Evolutionary conservation across 805 yeast genomes (phyloP).

Genomic region (Spathaspora gorwiae): DNA sequence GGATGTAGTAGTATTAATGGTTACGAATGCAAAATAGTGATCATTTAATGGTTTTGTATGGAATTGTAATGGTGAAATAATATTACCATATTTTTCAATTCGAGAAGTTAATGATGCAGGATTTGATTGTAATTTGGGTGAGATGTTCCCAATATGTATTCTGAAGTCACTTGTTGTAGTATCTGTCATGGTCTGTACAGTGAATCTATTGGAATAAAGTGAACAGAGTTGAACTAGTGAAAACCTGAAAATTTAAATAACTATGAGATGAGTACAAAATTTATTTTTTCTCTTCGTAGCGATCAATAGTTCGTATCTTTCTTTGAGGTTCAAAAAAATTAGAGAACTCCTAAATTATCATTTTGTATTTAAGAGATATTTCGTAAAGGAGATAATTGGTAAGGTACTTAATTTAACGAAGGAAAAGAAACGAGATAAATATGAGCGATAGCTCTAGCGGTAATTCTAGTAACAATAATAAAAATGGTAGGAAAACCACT

Average conservation of each 20-base stretch:
- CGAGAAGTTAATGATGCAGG: conserved; percentile 48
- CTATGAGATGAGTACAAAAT: no score
- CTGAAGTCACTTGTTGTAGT: conserved; percentile 12
- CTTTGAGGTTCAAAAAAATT: no score
- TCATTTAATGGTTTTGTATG: conserved; percentile 53
- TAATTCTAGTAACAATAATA: no score
- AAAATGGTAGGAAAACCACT: neutral
- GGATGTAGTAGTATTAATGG: conserved; percentile 47
- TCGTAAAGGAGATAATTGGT: no score
- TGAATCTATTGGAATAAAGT: no score
- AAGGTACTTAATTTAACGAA: no score
- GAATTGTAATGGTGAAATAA: conserved; percentile 44
- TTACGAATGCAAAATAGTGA: conserved; percentile 61
- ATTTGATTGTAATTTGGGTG: conserved; percentile 45
- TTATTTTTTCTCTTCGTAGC: no score
- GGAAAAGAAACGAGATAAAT: neutral
- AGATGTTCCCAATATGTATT: conserved; percentile 67
- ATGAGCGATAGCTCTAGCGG: neutral
- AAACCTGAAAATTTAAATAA: no score
- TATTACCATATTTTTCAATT: conserved; percentile 57
- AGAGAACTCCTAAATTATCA: no score
- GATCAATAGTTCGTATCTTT: no score
- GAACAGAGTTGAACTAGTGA: no score
- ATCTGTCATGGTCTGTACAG: neutral
- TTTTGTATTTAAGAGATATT: no score